Percentiles rank a stretch among this genome's conserved stretches.
Conservation (phyloP, 495 filamentous ascomycete genomes). For the Cercophora samala region DNA sequence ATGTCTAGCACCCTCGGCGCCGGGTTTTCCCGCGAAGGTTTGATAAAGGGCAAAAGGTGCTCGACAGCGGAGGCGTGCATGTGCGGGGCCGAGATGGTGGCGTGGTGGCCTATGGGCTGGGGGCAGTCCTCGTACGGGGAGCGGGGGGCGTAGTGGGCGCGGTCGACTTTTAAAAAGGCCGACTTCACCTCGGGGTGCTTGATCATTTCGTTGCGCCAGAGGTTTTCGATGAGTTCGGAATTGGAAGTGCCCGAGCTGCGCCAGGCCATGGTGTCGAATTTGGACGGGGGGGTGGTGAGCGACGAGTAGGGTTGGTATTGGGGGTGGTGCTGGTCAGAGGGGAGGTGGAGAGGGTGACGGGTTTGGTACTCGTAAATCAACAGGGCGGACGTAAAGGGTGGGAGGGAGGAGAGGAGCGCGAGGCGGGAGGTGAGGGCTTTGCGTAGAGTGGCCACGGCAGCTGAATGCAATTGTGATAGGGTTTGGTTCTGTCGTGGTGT, state of each 20-base stretch:
- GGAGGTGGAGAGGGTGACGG: neutral
- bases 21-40: slow-evolving; percentile 42
- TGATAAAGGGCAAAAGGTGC: slow-evolving; percentile 60
- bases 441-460: neutral
- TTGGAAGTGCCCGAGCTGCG: slow-evolving; percentile 77
- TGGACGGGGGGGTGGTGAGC: neutral
- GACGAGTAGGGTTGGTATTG: slow-evolving; percentile 1
- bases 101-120: slow-evolving; percentile 78
- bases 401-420: slow-evolving; percentile 12
- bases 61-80: slow-evolving; percentile 87
- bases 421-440: neutral
- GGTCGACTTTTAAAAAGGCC: slow-evolving; percentile 85
- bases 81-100: slow-evolving; percentile 94
- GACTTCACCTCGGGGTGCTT: slow-evolving; percentile 63
- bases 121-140: slow-evolving; percentile 84
- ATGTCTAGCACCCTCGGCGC: slow-evolving; percentile 69
- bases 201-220: slow-evolving; percentile 69
- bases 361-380: neutral
- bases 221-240: slow-evolving; percentile 71
- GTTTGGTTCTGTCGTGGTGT: neutral
- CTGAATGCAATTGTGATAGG: neutral
- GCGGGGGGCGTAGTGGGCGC: slow-evolving; percentile 71
- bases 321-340: neutral
- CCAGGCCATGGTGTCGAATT: slow-evolving; percentile 75
- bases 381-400: neutral